Evolutionary conservation across 805 yeast genomes (phyloP).

Genomic region (Sungouiozyma ichnusensis): DNA sequence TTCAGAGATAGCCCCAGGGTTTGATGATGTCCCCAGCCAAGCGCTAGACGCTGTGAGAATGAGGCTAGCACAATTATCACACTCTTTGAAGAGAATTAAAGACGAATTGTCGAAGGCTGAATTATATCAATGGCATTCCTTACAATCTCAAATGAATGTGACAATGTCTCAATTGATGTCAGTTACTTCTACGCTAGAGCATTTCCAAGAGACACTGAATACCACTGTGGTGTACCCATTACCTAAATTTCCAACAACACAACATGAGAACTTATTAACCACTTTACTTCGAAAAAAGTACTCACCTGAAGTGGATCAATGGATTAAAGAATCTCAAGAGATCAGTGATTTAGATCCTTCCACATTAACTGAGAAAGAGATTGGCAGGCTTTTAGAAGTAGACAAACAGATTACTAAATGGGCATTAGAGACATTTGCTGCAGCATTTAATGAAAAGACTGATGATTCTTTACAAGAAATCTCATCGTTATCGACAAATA

Average conservation of each 20-base stretch:
- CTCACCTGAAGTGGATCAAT: constrained; percentile 80
- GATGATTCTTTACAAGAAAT: not conserved
- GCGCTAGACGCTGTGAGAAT: constrained; percentile 54
- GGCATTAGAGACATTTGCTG: constrained; percentile 49
- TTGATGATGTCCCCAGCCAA: constrained; percentile 45
- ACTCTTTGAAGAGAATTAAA: constrained; percentile 47
- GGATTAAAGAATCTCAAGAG: constrained; percentile 50
- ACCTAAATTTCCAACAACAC: constrained; percentile 73
- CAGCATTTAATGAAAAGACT: constrained; percentile 43
- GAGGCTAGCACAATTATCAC: constrained; percentile 49
- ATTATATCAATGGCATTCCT: constrained; percentile 41
- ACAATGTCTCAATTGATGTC: constrained; percentile 74
- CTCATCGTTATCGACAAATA: not conserved
- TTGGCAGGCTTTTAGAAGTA: constrained; percentile 22
- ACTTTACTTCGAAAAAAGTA: constrained; percentile 81
- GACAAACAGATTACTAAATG: constrained; percentile 63
- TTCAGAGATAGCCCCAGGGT: constrained; percentile 5
- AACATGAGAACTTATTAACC: constrained; percentile 72
- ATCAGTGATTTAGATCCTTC: constrained; percentile 23
- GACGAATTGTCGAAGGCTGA: constrained; percentile 39
- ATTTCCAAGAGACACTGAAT: constrained; percentile 47
- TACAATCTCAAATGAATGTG: constrained; percentile 79
- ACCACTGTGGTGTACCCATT: constrained; percentile 75
- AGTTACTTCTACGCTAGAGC: constrained; percentile 57
- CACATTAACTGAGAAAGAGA: constrained; percentile 17